Evolutionary conservation across 192 early-diverging fungal genomes (phyloP), one percentile per base, ranked within the genome.

Genomic region (Backusella morwellensis): DNA sequence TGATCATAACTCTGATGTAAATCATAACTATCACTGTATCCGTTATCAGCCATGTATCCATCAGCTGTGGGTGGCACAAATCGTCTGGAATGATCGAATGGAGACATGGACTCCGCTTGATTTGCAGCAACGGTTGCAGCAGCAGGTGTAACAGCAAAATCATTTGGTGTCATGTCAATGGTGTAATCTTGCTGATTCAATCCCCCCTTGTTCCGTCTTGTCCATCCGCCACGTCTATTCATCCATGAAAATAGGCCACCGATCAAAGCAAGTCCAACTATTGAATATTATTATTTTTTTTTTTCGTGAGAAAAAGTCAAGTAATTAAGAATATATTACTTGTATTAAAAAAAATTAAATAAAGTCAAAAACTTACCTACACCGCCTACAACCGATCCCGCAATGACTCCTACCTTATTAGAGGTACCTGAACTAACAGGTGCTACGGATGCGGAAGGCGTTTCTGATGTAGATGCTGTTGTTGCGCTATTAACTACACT

Each of bases 151-250:
- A 29, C 21, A 71, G 69, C 12, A 32, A 77, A 77, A 66, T 77
- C 56, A 29, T 63, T 63, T 63, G 56, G 69, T 26, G 69, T 29
- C 69, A 77, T 59, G 14, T 59, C 56, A 36, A 71, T 63, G 11
- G 23, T 63, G 26, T 63, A 77, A 21, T 77, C 70, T 56, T 72
- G 29, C 40, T 47, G 44, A 9, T 72, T 12, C 1, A 40, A 15
- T 15, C 52, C 26, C 0, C 26, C 17, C 11, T 66, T 54, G 19
- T 36, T 21, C 0, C 54, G 47, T 34, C 32, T 63, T n/a, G 70
- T 77, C n/a, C 70, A 80, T 54, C 75, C 75, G n/a, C 79, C 79
- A 52, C 72, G 75, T 26, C 79, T 63, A 15, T 80, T 80, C 35
- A 80, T 67, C 41, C 74, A 80, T 15, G 79, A 68, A 8, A 80